Evolutionary conservation across 202 grass and related monocot species (phyloP).

Genomic region (Bolboschoenoplectus hybrid): DNA sequence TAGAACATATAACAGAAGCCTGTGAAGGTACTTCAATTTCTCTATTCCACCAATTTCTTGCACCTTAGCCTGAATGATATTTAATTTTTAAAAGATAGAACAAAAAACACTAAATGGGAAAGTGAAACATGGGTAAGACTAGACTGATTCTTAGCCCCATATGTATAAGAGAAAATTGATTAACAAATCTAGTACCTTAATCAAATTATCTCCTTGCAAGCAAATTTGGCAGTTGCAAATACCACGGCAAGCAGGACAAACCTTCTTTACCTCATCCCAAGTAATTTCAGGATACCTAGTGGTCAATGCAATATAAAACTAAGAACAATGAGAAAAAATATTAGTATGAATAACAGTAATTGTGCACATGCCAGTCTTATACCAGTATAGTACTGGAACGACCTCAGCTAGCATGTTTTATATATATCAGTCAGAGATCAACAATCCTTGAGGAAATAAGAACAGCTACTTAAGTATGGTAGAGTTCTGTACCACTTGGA

Average conservation of each 20-base stretch:
- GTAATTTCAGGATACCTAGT: constrained; percentile 89
- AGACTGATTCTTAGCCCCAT: neutral
- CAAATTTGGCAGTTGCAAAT: constrained; percentile 93
- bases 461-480: neutral
- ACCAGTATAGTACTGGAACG: neutral
- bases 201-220: constrained; percentile 81
- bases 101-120: neutral
- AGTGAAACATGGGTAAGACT: constrained; percentile 16
- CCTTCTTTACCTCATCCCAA: constrained; percentile 67
- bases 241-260: constrained; percentile 95
- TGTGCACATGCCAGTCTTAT: neutral
- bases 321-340: constrained; percentile 5
- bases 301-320: constrained; percentile 11
- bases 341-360: neutral
- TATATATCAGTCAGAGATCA: neutral
- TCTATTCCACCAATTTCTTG: constrained; percentile 77
- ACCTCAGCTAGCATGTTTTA: neutral
- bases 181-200: constrained; percentile 64
- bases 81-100: neutral
- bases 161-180: constrained; percentile 35
- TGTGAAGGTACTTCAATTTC: constrained; percentile 96
- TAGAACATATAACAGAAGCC: constrained; percentile 79
- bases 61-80: constrained; percentile 66
- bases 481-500: constrained; percentile 64
- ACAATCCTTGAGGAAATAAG: neutral